Conservation (phyloP, 179 eudicot genomes). For the Sideroxylon spinosum region DNA sequence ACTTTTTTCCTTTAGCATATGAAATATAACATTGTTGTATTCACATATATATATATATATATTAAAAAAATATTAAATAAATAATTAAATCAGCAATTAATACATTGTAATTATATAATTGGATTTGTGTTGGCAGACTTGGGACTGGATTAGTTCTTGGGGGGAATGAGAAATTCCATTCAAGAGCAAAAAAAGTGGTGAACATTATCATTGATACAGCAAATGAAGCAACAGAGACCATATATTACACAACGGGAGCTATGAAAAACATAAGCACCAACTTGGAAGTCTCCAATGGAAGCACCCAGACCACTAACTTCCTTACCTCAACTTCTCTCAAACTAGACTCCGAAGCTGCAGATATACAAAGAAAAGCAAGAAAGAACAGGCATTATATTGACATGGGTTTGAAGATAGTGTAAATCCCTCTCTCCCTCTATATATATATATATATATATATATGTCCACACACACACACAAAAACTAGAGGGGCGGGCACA, state of each 20-base stretch:
- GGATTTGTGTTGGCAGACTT: constrained; percentile 30
- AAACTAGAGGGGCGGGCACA: too few relatives aligned
- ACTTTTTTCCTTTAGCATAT: too few relatives aligned
- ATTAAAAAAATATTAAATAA: too few relatives aligned
- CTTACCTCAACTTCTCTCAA: constrained; percentile 48
- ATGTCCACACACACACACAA: too few relatives aligned
- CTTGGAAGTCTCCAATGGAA: constrained; percentile 22
- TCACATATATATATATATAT: too few relatives aligned
- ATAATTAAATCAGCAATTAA: too few relatives aligned
- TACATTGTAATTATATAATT: too few relatives aligned
- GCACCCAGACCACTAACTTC: constrained; percentile 35
- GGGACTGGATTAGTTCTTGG: constrained; percentile 52
- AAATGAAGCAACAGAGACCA: constrained; percentile 57
- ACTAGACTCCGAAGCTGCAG: constrained; percentile 54
- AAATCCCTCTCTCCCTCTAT: constrained; percentile 13
- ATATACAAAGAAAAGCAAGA: constrained; percentile 48
- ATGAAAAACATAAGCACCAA: constrained; percentile 41
- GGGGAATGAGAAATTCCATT: constrained; percentile 47
- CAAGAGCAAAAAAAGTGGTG: constrained; percentile 57
- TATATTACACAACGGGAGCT: constrained; percentile 58
- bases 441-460: too few relatives aligned
- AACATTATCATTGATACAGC: constrained; percentile 56
- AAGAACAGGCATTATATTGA: constrained; percentile 42
- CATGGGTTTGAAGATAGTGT: constrained; percentile 52
- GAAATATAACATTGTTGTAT: too few relatives aligned